Evolutionary conservation across 148 eudicot species (phyloP).

Genomic region (Drosera capensis): DNA sequence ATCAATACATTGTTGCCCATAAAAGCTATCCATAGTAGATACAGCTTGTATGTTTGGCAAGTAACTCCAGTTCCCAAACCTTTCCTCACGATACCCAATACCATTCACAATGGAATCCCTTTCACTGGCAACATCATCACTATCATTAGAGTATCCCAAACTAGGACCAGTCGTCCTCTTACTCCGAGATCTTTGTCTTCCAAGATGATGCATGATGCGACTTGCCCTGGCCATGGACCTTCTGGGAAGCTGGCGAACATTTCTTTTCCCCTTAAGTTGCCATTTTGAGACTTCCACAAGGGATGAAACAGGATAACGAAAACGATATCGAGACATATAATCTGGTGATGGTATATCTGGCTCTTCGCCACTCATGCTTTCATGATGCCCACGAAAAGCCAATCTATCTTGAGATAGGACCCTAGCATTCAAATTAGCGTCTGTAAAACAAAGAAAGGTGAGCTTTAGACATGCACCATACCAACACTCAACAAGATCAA

Average conservation of each 20-base stretch:
- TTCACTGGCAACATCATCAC: conserved; percentile 18
- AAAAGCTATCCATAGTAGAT: conserved; percentile 20
- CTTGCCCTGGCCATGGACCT: conserved; percentile 24
- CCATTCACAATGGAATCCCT: conserved; percentile 27
- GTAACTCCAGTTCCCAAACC: conserved; percentile 20
- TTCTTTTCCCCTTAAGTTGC: conserved; percentile 84
- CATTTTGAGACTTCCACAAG: conserved; percentile 56
- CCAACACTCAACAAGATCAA: too few species aligned
- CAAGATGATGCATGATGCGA: conserved; percentile 17
- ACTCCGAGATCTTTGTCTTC: conserved; percentile 20
- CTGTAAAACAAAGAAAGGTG: conserved; percentile 30
- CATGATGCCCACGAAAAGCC: conserved; percentile 30
- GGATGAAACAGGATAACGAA: conserved; percentile 19
- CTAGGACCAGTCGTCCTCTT: conserved; percentile 7
- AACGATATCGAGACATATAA: conserved; percentile 24
- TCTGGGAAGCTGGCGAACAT: conserved; percentile 35
- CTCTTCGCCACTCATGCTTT: conserved; percentile 43
- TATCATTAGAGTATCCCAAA: conserved; percentile 22
- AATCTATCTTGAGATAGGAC: conserved; percentile 25
- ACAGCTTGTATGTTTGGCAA: conserved; percentile 15
- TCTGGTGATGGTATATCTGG: conserved; percentile 29
- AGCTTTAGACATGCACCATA: too few species aligned
- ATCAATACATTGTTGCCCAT: conserved; percentile 12
- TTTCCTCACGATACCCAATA: conserved; percentile 13
- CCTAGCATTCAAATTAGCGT: conserved; percentile 35